phyloP scores from a whole-genome alignment of 169 alveolate species.

The Prorocentrum cordatum region DNA sequence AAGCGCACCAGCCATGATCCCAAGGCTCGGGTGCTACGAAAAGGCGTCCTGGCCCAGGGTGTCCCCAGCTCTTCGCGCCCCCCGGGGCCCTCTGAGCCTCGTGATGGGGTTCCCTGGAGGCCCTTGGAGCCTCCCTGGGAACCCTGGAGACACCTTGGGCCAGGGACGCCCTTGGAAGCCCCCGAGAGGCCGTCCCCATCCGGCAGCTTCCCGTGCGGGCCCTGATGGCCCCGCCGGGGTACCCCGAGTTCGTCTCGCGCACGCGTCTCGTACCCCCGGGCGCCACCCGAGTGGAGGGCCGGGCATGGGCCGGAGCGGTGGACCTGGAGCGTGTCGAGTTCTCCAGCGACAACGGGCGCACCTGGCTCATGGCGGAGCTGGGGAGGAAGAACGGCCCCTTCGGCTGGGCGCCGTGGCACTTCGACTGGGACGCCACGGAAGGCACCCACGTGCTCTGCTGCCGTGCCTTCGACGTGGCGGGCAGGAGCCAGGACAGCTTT shows the following conservation, averaged over 20 bases:
- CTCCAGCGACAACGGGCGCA: background rate
- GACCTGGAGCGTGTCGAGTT: background rate
- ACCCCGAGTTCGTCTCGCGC: conserved; percentile 33
- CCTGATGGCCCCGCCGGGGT: conserved; percentile 47
- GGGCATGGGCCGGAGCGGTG: conserved; percentile 22
- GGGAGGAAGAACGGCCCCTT: conserved; percentile 2
- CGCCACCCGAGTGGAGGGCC: background rate
- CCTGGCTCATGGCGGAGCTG: conserved; percentile 8
- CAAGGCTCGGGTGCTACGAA: too few relatives aligned
- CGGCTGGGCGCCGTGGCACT: conserved; percentile 30
- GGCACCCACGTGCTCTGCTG: conserved; percentile 20
- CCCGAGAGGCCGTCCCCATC: conserved; percentile 22
- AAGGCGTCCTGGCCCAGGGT: too few relatives aligned
- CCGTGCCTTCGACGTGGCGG: conserved; percentile 27
- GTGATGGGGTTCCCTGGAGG: too few relatives aligned
- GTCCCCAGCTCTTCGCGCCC: too few relatives aligned
- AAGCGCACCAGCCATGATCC: too few relatives aligned
- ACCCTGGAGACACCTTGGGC: too few relatives aligned
- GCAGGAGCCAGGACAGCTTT: background rate
- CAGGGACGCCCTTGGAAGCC: too few relatives aligned
- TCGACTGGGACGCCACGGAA: conserved; percentile 3
- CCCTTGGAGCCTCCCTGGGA: too few relatives aligned
- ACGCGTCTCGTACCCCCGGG: conserved; percentile 24
- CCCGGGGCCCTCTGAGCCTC: too few relatives aligned
- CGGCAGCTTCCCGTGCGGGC: conserved; percentile 54